Evolutionary conservation across 169 alveolate genomes (phyloP).

Genomic region (Plasmodium gonderi): DNA sequence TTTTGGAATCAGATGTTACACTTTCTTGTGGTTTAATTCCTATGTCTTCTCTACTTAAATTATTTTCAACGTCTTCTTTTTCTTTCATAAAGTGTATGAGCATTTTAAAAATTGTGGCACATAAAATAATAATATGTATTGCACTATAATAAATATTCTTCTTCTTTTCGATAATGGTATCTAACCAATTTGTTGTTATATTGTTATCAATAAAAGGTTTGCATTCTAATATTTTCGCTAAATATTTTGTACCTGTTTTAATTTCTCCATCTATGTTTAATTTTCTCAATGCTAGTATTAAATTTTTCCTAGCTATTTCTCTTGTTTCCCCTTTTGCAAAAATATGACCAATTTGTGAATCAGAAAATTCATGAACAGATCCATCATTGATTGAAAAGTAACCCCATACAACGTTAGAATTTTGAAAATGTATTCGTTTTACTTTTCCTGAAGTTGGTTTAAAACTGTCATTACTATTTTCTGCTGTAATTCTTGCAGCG

Average conservation of each 20-base stretch:
- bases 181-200: constrained; percentile 75
- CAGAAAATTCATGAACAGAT: constrained; percentile 89
- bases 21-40: constrained; percentile 13
- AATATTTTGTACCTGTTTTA: constrained; percentile 82
- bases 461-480: constrained; percentile 90
- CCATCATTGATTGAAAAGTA: constrained; percentile 88
- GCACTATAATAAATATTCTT: constrained; percentile 39
- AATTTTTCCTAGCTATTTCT: constrained; percentile 83
- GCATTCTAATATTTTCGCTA: constrained; percentile 81
- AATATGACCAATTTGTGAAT: constrained; percentile 92
- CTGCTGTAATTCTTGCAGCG: constrained; percentile 91
- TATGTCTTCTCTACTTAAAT: constrained; percentile 59
- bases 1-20: not conserved
- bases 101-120: constrained; percentile 66
- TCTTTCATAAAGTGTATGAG: constrained; percentile 43
- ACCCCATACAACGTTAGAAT: constrained; percentile 87
- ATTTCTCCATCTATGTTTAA: constrained; percentile 85
- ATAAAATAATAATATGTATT: constrained; percentile 46
- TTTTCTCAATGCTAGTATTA: constrained; percentile 83
- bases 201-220: constrained; percentile 79
- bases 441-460: constrained; percentile 89
- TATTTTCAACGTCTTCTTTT: constrained; percentile 26
- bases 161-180: constrained; percentile 39
- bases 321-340: constrained; percentile 87
- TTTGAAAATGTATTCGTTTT: constrained; percentile 77